Evolutionary conservation across 2,329 filamentous ascomycete genomes (phyloP).

Genomic region (Cordyceps sp.): DNA sequence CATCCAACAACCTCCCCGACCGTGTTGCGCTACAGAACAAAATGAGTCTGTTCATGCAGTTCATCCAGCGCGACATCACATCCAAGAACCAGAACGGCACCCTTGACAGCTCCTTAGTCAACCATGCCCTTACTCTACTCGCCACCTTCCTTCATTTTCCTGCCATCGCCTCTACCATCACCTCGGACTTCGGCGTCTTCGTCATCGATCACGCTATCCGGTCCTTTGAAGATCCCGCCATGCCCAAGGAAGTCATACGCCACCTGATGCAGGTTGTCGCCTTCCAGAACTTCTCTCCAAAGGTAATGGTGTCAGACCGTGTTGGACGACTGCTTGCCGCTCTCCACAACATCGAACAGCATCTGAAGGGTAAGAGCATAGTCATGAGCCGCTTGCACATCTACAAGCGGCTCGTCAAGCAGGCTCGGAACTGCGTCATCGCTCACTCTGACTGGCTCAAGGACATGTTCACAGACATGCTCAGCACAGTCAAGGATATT

Average conservation of each 20-base stretch:
- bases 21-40: conserved; percentile 56
- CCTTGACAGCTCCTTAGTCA: conserved; percentile 53
- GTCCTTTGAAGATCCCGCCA: conserved; percentile 48
- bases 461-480: conserved; percentile 66
- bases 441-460: conserved; percentile 63
- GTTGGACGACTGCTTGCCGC: conserved; percentile 54
- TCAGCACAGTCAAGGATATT: conserved; percentile 64
- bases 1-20: conserved; percentile 70
- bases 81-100: conserved; percentile 37
- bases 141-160: conserved; percentile 61
- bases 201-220: conserved; percentile 68
- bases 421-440: conserved; percentile 55
- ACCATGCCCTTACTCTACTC: conserved; percentile 63
- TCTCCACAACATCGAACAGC: conserved; percentile 55
- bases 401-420: conserved; percentile 60
- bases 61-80: conserved; percentile 67
- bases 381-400: conserved; percentile 60
- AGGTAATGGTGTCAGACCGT: conserved; percentile 56
- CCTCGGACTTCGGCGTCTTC: conserved; percentile 64
- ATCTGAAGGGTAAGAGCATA: conserved; percentile 66
- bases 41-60: conserved; percentile 61
- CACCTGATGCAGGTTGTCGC: conserved; percentile 68
- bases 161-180: conserved; percentile 51
- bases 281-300: conserved; percentile 60
- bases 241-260: conserved; percentile 63